These are phyloP conservation scores for Schizophyllum amplum DNA, from an alignment of 1,284 basidiomycete genomes.

Conservation along the genomic window DNA sequence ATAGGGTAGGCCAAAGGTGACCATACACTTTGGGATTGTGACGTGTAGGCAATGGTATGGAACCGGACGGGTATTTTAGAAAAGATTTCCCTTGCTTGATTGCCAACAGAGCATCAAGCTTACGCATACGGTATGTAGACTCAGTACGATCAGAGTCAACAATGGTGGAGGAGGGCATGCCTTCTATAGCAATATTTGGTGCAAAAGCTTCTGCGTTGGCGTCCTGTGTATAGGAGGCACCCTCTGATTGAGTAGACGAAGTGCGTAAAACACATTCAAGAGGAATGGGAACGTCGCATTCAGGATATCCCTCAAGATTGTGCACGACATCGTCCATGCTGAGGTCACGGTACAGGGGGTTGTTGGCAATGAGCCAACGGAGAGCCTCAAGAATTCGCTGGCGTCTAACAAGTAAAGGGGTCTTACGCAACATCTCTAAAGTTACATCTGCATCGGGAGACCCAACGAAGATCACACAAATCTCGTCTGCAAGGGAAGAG, in stretches of 20 bases:
- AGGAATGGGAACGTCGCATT: conserved; percentile 6
- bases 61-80: conserved; percentile 5
- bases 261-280: conserved; percentile 5
- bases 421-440: conserved; percentile 7
- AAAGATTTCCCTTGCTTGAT: conserved; percentile 6
- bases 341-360: conserved; percentile 6
- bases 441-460: conserved; percentile 1
- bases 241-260: conserved; percentile 4
- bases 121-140: conserved; percentile 2
- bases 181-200: no score
- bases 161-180: not conserved
- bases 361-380: conserved; percentile 5
- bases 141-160: conserved; percentile 11
- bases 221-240: conserved; percentile 4
- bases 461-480: not conserved
- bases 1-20: conserved; percentile 9
- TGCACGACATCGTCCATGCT: conserved; percentile 1
- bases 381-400: conserved; percentile 4
- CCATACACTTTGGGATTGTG: conserved; percentile 12
- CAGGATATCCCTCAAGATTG: conserved; percentile 4
- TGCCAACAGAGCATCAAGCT: conserved; percentile 4
- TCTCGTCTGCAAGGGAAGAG: not conserved
- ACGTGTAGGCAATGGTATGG: conserved; percentile 2
- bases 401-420: conserved; percentile 4
- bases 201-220: no score